Evolutionary conservation across 208 protist genomes (phyloP), one percentile per base, ranked within the genome.

Genomic region (Leishmania tropica): DNA sequence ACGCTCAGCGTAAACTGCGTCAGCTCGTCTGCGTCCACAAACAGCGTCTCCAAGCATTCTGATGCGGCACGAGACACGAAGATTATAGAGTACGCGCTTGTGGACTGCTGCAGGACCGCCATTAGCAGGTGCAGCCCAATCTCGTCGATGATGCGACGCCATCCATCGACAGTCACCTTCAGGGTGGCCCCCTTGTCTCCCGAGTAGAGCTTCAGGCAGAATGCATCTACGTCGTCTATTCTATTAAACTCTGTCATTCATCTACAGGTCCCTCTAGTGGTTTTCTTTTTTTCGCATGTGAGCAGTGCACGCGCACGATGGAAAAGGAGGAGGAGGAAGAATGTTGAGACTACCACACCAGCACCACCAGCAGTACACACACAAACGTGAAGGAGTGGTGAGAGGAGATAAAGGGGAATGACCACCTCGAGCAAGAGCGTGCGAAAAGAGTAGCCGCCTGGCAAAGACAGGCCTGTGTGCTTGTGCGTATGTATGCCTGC

Each of bases 51-150:
- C 37, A 91, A 72, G 51, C 89, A 85, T 75, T 93, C 84, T 19
- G 79, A 79, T 10, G 89, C 62, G 15, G 83, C 85, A 21, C 87
- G 85, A 21, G 87, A 90, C 28, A 90, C 88, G 80, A 93, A 93
- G 47, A 91, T 89, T n/a, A 93, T 89, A 3, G 88, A 88, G 68
- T 90, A 86, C 13, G 62, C 82, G 60, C 88, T 89, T 11, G 60
- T 75, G 19, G 88, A 93, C 70, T 85, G 62, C 77, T 81, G 82
- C 79, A 86, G 79, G 31, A 86, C 83, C 19, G 78, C 79, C 75
- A 80, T 60, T n/a, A 86, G 48, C 15, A 85, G 82, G 19, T 53
- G 24, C 21, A 82, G 53, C 15, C 83, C 78, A 17, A 83, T 86
- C 28, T 86, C 78, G 67, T 83, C 83, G 56, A 80, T 83, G 64